Evolutionary conservation across 2,329 filamentous ascomycete genomes (phyloP).

Genomic region (Cylindrodendrum hubeiense): DNA sequence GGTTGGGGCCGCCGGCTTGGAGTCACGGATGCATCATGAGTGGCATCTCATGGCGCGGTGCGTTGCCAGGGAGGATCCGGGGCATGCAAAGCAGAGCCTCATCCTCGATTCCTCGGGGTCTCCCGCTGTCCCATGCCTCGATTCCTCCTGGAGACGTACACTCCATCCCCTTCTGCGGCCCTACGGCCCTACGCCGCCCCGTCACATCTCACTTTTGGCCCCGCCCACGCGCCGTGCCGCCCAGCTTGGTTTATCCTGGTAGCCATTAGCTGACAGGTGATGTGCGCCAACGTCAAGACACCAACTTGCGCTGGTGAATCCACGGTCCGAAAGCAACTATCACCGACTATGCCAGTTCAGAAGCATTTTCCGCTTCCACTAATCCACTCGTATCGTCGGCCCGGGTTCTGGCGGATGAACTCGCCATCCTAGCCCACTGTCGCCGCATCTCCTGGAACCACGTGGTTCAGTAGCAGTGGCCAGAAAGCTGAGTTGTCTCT

Average conservation of each 20-base stretch:
- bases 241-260: background rate
- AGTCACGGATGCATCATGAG: background rate
- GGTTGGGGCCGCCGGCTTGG: background rate
- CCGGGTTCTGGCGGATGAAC: background rate
- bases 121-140: background rate
- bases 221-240: background rate
- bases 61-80: background rate
- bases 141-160: background rate
- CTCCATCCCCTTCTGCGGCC: background rate
- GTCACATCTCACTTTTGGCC: constrained; percentile 2
- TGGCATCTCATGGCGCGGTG: background rate
- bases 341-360: background rate
- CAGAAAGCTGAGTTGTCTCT: background rate
- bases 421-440: background rate
- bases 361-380: background rate
- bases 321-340: background rate
- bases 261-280: background rate
- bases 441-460: background rate
- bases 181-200: background rate
- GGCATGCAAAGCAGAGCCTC: background rate
- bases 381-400: background rate
- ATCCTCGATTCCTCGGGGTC: background rate
- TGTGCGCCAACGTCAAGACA: background rate
- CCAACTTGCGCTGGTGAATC: background rate
- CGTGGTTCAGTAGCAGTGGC: background rate